Conservation (phyloP, 495 filamentous ascomycete species). For the Articulospora tetracladia region DNA sequence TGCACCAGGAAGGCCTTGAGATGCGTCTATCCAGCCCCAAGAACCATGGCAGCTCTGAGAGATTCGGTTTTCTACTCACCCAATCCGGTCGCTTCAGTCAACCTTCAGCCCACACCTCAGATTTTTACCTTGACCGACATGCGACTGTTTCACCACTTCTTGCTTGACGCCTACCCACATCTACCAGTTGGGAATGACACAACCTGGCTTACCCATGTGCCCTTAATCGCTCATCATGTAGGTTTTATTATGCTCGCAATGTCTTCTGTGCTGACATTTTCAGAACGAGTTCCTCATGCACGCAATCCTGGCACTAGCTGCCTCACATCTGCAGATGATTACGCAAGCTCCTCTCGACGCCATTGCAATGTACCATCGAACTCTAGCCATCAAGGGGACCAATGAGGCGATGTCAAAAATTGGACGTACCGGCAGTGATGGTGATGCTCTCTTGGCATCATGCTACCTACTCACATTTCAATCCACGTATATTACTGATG, state of each 20-base stretch:
- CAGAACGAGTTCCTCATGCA: conserved; percentile 26
- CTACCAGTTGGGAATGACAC: conserved; percentile 20
- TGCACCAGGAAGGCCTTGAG: conserved; percentile 11
- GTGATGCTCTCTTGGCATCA: conserved; percentile 18
- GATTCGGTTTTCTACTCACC: conserved; percentile 2
- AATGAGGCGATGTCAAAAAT: conserved; percentile 14
- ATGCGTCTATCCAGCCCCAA: conserved; percentile 19
- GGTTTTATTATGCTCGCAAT: background rate
- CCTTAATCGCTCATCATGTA: conserved; percentile 24
- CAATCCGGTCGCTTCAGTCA: conserved; percentile 11
- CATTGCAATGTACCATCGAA: conserved; percentile 17
- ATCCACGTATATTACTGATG: conserved; percentile 22
- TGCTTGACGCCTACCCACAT: conserved; percentile 21
- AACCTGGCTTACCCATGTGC: conserved; percentile 17
- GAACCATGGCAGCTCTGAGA: conserved; percentile 8
- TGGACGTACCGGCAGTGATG: conserved; percentile 8
- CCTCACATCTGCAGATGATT: conserved; percentile 13
- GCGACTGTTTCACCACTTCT: conserved; percentile 23
- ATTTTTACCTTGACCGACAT: conserved; percentile 20
- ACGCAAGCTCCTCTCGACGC: conserved; percentile 5
- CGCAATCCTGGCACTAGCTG: conserved; percentile 21
- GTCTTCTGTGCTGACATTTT: background rate
- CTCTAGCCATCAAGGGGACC: conserved; percentile 18
- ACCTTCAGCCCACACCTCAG: conserved; percentile 17
- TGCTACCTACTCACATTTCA: conserved; percentile 23